Conservation (phyloP, 306 rosid species). For the Hylodesmum podocarpum region DNA sequence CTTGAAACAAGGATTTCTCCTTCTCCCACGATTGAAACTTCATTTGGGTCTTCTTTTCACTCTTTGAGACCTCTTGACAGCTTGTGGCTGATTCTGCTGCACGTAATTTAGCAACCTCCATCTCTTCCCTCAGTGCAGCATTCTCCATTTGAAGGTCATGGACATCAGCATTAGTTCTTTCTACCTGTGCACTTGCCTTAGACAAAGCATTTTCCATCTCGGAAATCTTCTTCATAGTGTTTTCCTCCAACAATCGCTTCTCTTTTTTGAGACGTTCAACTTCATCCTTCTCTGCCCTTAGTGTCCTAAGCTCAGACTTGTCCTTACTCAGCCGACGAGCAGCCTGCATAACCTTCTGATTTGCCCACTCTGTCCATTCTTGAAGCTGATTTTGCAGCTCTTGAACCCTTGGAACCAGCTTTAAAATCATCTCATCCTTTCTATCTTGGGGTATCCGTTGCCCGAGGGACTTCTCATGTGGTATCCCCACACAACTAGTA, state of each 20-base stretch:
- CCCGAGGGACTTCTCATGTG: slow-evolving; percentile 58
- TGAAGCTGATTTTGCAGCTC: slow-evolving; percentile 81
- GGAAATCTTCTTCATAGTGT: slow-evolving; percentile 79
- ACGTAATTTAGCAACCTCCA: slow-evolving; percentile 73
- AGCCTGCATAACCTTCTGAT: slow-evolving; percentile 97
- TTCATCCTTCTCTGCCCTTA: slow-evolving; percentile 90
- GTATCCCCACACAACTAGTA: slow-evolving; percentile 48
- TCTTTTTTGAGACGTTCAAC: slow-evolving; percentile 81
- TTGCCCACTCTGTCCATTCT: slow-evolving; percentile 97
- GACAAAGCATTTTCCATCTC: slow-evolving; percentile 89
- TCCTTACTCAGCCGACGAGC: slow-evolving; percentile 88
- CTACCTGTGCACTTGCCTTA: slow-evolving; percentile 88
- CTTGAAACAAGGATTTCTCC: slow-evolving; percentile 67
- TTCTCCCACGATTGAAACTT: slow-evolving; percentile 80
- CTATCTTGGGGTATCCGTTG: slow-evolving; percentile 71
- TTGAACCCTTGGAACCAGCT: slow-evolving; percentile 62
- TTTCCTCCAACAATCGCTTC: slow-evolving; percentile 77
- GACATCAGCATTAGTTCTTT: slow-evolving; percentile 75
- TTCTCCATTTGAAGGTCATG: slow-evolving; percentile 81
- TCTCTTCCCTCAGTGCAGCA: slow-evolving; percentile 66
- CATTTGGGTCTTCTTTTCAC: slow-evolving; percentile 70
- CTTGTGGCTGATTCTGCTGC: slow-evolving; percentile 80
- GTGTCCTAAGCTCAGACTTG: slow-evolving; percentile 72
- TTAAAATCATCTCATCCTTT: slow-evolving; percentile 80
- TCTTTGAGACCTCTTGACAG: slow-evolving; percentile 74